Evolutionary conservation across 768 basidiomycete species (phyloP), one percentile per base, ranked within the genome.

Genomic region (Hygrocybe punicea): DNA sequence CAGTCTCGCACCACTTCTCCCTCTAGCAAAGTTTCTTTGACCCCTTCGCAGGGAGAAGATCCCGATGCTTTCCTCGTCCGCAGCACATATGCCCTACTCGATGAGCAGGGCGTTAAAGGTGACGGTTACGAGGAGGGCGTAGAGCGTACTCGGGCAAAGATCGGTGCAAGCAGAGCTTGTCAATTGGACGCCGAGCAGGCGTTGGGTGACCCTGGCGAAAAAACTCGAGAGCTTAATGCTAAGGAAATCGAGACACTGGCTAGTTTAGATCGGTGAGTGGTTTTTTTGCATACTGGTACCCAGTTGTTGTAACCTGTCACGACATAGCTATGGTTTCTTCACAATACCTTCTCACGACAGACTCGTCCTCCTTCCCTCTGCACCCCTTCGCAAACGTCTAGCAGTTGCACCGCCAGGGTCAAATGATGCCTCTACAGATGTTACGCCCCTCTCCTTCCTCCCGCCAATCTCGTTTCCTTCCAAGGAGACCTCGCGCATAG

Each of bases 81-180:
- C 39, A 86, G 80, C 58, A 92, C 91, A 1, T 95, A 98, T 67
- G 96, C 94, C 0, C 83, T 90, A 60, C 79, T 98, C n/a, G 93
- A 98, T 49, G 74, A 81, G 9, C 81, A 81, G 42, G 96, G 96
- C n/a, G 95, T 98, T 36, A 89, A 84, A 66, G 94, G 95, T 2
- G 96, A 98, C 67, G 96, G 96, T 0, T 92, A 86, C 71, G 90
- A 93, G 63, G 93, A 96, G 62, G 96, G 96, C 36, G 81, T 96
- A 6, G 96, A 98, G 73, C 85, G 93, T 36, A 98, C 95, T 24
- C 81, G 96, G 58, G 89, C 91, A 21, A 77, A 88, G 63, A 69
- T 84, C 60, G 79, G 81, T 51, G 65, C 65, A 17, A 84, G 76
- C 63, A 75, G 81, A 63, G 76, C 77, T 11, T 87, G 82, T 60